phyloP scores from a whole-genome alignment of 148 eudicot genomes.

The Amaranthus hypochondriacus region DNA sequence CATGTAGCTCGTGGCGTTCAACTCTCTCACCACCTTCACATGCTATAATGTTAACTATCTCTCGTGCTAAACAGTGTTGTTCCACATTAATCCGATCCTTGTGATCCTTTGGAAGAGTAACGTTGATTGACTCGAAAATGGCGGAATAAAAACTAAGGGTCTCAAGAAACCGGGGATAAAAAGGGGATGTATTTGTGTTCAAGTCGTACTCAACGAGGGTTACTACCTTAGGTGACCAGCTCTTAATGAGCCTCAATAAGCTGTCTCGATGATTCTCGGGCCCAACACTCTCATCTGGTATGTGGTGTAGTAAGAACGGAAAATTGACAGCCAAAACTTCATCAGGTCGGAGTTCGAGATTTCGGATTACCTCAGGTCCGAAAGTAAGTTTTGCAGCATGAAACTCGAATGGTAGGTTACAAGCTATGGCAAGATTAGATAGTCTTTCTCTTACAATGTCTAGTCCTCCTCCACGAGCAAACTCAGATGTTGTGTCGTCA shows the following conservation, averaged over 20 bases:
- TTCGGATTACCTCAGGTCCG: constrained; percentile 27
- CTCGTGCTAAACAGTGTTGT: constrained; percentile 58
- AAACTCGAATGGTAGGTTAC: constrained; percentile 48
- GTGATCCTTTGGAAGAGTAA: constrained; percentile 34
- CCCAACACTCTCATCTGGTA: constrained; percentile 55
- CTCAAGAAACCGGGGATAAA: constrained; percentile 44
- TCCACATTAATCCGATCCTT: constrained; percentile 50
- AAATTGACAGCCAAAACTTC: constrained; percentile 54
- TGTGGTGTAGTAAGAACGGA: constrained; percentile 48
- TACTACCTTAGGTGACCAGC: constrained; percentile 47
- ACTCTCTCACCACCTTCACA: constrained; percentile 59
- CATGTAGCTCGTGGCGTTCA: constrained; percentile 53
- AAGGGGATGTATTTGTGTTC: constrained; percentile 45
- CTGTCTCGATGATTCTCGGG: constrained; percentile 44
- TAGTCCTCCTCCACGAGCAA: constrained; percentile 47
- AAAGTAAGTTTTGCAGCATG: constrained; percentile 26
- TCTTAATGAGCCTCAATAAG: constrained; percentile 42
- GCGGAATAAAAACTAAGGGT: constrained; percentile 40
- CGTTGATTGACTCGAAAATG: constrained; percentile 54
- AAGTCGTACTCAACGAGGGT: constrained; percentile 54
- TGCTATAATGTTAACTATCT: constrained; percentile 54
- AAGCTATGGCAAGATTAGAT: constrained; percentile 31
- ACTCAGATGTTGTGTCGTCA: constrained; percentile 41
- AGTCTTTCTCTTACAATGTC: constrained; percentile 39
- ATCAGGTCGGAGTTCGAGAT: constrained; percentile 36